These are phyloP conservation scores for Citrus reticulata DNA, from an alignment of 345 rosid species.

Conservation along the genomic window DNA sequence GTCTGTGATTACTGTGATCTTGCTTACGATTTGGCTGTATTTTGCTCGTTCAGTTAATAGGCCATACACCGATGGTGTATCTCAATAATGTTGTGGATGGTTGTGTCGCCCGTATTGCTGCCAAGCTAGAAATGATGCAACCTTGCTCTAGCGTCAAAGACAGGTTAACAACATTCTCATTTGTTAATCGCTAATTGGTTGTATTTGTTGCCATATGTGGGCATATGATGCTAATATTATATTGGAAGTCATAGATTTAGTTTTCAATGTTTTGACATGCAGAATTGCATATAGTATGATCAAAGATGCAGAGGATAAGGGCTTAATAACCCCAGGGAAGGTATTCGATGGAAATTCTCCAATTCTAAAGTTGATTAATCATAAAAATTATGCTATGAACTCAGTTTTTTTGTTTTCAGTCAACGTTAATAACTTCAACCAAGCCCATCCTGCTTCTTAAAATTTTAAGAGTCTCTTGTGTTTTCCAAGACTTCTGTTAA, in stretches of 20 bases:
- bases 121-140: slow-evolving; percentile 63
- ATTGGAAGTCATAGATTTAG: not conserved
- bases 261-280: not conserved
- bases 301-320: slow-evolving; percentile 69
- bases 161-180: slow-evolving; percentile 22
- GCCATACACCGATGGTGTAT: slow-evolving; percentile 67
- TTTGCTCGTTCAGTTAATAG: slow-evolving; percentile 42
- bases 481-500: not conserved
- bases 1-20: not conserved
- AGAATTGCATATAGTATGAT: slow-evolving; percentile 61
- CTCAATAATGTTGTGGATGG: slow-evolving; percentile 55
- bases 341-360: slow-evolving; percentile 15
- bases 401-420: not conserved
- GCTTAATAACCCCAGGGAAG: slow-evolving; percentile 60
- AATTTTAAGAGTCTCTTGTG: not conserved
- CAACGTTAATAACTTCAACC: not conserved
- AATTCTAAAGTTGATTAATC: not conserved
- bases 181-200: not conserved
- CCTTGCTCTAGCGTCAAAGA: slow-evolving; percentile 57
- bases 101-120: slow-evolving; percentile 59
- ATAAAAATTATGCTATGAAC: not conserved
- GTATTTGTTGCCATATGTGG: not conserved
- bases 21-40: not conserved
- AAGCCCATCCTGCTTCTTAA: not conserved
- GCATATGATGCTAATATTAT: not conserved